phyloP scores from a whole-genome alignment of 148 eudicot species.

The Silene latifolia region DNA sequence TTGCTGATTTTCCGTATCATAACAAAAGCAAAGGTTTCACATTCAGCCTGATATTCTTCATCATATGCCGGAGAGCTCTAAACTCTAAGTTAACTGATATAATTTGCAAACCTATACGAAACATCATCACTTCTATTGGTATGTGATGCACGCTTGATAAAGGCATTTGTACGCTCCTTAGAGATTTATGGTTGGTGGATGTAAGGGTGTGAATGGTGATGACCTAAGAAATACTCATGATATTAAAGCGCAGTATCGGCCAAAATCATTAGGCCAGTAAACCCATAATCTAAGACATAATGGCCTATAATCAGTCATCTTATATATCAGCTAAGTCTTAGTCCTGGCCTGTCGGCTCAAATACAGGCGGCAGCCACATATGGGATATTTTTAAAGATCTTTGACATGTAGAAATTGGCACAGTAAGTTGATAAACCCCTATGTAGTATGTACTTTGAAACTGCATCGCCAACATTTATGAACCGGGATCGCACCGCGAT shows the following conservation, averaged over 20 bases:
- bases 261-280: no score
- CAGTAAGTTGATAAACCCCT: neutral
- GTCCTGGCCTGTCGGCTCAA: neutral
- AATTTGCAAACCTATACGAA: neutral
- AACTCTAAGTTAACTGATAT: no score
- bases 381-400: neutral
- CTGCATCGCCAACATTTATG: neutral
- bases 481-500: neutral
- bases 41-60: neutral
- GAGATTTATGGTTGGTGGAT: neutral
- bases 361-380: neutral
- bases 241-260: neutral
- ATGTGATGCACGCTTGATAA: neutral
- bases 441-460: neutral
- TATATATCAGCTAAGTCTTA: neutral
- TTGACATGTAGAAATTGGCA: neutral
- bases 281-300: neutral
- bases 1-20: neutral
- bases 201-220: neutral
- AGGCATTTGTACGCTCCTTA: neutral
- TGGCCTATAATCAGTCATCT: neutral
- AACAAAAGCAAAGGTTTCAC: neutral
- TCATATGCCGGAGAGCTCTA: neutral
- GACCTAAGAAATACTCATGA: neutral
- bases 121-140: neutral